A percentile compares a stretch with the other conserved stretches of the same genome.
phyloP scores from a whole-genome alignment of 208 protist genomes.

The Wallacemonas sp. region DNA sequence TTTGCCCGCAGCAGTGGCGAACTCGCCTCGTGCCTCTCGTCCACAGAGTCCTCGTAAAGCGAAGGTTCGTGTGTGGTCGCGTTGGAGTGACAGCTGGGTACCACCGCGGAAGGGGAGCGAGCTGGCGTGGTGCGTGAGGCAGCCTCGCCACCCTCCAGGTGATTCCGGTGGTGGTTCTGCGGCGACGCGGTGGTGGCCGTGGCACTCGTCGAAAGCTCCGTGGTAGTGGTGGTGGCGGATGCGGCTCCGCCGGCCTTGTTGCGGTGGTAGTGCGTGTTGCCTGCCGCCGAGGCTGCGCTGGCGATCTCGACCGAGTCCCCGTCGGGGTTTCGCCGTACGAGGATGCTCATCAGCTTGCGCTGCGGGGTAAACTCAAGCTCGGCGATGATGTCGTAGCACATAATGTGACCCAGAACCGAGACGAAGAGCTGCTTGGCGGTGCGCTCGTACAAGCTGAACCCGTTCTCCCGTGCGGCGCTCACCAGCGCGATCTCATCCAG shows the following conservation, averaged over 20 bases:
- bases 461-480: conserved; percentile 74
- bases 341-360: conserved; percentile 87
- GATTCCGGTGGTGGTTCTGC: background rate
- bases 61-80: background rate
- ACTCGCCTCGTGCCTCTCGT: background rate
- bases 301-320: conserved; percentile 29
- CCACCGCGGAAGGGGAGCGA: no score
- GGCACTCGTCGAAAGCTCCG: background rate
- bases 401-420: conserved; percentile 39
- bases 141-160: background rate
- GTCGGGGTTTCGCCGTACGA: conserved; percentile 48
- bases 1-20: no score
- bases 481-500: conserved; percentile 93
- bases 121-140: background rate
- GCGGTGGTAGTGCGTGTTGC: conserved; percentile 35
- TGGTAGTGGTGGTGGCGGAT: background rate
- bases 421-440: conserved; percentile 70
- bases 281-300: conserved; percentile 11
- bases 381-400: conserved; percentile 85
- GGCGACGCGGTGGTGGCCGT: no score
- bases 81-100: no score
- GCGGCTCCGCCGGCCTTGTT: background rate
- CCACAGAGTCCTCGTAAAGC: background rate
- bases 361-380: conserved; percentile 79
- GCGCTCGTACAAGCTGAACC: conserved; percentile 64